Conservation (phyloP, 2,329 filamentous ascomycete species). For the Trichoderma arundinaceum region DNA sequence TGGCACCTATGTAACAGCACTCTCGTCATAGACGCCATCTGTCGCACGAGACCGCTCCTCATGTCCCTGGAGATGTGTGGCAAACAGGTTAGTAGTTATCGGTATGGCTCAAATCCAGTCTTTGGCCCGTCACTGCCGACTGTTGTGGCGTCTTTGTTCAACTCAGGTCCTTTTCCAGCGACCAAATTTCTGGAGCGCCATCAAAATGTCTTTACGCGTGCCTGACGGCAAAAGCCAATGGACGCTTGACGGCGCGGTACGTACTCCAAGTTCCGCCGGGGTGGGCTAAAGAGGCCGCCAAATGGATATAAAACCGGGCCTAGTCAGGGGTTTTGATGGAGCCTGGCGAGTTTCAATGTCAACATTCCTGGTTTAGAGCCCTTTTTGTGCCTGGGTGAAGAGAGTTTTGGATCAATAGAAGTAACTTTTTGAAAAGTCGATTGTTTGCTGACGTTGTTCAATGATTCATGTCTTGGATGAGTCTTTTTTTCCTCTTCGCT, state of each 20-base stretch:
- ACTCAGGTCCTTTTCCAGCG: too few relatives aligned
- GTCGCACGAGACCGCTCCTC: too few relatives aligned
- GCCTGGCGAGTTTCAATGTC: constrained; percentile 22
- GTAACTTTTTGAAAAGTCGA: background rate
- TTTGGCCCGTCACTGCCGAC: too few relatives aligned
- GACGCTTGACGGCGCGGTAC: background rate
- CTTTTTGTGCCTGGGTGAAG: background rate
- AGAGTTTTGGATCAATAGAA: background rate
- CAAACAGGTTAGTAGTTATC: too few relatives aligned
- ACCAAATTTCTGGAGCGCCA: too few relatives aligned
- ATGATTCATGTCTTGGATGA: background rate
- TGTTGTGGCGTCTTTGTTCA: too few relatives aligned
- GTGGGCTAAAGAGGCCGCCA: constrained; percentile 25
- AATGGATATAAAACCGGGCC: constrained; percentile 19
- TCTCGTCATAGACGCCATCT: too few relatives aligned
- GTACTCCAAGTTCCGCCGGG: background rate
- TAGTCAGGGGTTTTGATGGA: constrained; percentile 30
- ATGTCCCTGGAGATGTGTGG: too few relatives aligned
- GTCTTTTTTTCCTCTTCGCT: background rate
- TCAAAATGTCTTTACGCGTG: constrained; percentile 1
- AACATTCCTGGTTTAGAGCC: background rate
- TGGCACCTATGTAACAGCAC: too few relatives aligned
- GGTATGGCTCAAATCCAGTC: too few relatives aligned
- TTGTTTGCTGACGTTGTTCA: background rate
- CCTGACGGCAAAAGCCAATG: constrained; percentile 4